Conservation (phyloP, 176 grass and related monocot genomes). For the barley (Hordeum vulgare) region MorexV3_pseudomolecules_assembly NC_058522.1:183791285-183791784, state of each 20-base stretch:
- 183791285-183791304: neutral
- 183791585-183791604: constrained; percentile 61
- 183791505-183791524: neutral
- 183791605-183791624: constrained; percentile 78
- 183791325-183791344: neutral
- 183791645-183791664: constrained; percentile 13
- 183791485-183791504: neutral
- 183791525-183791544: constrained; percentile 40
- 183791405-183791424: neutral
- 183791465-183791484: neutral
- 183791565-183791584: constrained; percentile 41
- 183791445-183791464: neutral
- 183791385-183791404: constrained; percentile 14
- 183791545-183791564: constrained; percentile 85
- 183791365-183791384: neutral
- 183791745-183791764: neutral
- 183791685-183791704: constrained; percentile 23
- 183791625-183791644: constrained; percentile 31
- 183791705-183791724: neutral
- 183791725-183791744: neutral
- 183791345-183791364: neutral
- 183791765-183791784: neutral
- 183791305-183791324: neutral
- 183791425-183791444: neutral
- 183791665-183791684: constrained; percentile 12